Evolutionary conservation across 306 rosid genomes (phyloP).

Genomic region (Trichosanthes truncata): DNA sequence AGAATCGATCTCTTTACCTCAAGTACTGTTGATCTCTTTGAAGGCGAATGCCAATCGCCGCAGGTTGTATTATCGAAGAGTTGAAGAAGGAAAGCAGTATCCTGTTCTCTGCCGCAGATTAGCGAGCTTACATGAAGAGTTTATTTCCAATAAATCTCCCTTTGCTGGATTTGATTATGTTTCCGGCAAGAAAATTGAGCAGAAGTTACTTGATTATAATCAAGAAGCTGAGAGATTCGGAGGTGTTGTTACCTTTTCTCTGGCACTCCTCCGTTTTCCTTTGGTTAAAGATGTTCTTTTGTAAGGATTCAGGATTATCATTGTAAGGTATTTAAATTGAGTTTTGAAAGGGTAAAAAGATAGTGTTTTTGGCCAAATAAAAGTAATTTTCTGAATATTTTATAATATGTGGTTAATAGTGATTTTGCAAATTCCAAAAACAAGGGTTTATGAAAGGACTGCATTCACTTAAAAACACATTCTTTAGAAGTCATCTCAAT

Average conservation of each 20-base stretch:
- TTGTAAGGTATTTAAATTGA: not conserved
- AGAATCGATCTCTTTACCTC: not conserved
- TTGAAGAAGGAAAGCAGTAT: slow-evolving; percentile 80
- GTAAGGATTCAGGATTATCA: not conserved
- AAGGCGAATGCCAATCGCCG: slow-evolving; percentile 1
- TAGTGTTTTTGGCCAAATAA: not conserved
- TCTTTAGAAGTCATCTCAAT: not conserved
- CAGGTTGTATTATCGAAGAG: slow-evolving; percentile 86
- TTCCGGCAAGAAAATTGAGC: slow-evolving; percentile 84
- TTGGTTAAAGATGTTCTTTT: not conserved
- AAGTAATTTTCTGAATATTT: not conserved
- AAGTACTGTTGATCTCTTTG: slow-evolving; percentile 3
- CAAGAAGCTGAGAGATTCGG: slow-evolving; percentile 84
- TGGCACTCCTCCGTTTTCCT: not conserved
- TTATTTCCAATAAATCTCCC: slow-evolving; percentile 66
- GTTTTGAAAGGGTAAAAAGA: not conserved
- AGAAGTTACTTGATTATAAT: slow-evolving; percentile 79
- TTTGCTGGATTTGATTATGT: slow-evolving; percentile 80
- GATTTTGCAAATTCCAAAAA: no score
- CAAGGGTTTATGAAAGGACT: not conserved
- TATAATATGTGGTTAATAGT: not conserved
- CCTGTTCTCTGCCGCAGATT: slow-evolving; percentile 70
- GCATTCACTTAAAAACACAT: not conserved
- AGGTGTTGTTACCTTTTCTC: slow-evolving; percentile 30
- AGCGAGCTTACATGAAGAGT: slow-evolving; percentile 67